These are phyloP conservation scores for Cinnamomum micranthum DNA, from an alignment of 164 flowering plant species.

Conservation along the genomic window DNA sequence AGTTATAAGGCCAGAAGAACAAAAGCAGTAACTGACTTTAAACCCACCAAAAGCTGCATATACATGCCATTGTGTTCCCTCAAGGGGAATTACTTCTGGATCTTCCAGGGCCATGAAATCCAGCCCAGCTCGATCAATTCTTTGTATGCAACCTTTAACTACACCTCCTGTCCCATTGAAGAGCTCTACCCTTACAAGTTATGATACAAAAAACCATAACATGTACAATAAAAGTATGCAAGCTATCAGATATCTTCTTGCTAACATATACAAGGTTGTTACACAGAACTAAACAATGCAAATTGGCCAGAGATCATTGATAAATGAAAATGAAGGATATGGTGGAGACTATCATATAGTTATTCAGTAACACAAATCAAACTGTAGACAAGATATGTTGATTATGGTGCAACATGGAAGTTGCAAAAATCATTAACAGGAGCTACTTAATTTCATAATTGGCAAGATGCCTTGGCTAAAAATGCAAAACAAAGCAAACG, in stretches of 20 bases:
- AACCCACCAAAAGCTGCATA: constrained; percentile 83
- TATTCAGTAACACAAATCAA: too few species aligned
- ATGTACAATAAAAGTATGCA: constrained; percentile 9
- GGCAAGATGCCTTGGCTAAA: too few species aligned
- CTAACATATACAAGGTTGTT: background rate
- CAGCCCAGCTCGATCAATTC: constrained; percentile 54
- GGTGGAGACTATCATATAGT: background rate
- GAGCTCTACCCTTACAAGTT: constrained; percentile 80
- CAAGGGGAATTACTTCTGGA: constrained; percentile 43
- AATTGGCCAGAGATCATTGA: background rate
- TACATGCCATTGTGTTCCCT: constrained; percentile 72
- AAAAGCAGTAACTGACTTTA: background rate
- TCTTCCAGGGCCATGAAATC: constrained; percentile 72
- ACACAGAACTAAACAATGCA: background rate
- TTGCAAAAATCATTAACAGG: too few species aligned
- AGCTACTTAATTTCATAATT: too few species aligned
- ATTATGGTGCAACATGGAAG: too few species aligned
- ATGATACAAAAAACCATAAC: constrained; percentile 11
- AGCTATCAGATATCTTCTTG: background rate
- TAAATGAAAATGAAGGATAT: background rate
- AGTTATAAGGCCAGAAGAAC: background rate
- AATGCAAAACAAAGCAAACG: too few species aligned
- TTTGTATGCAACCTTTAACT: constrained; percentile 63
- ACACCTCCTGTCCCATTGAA: constrained; percentile 90
- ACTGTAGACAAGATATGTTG: too few species aligned